Base-by-base conservation (phyloP, 2,329 filamentous ascomycete genomes). In the Sclerotinia sclerotiorum region DNA sequence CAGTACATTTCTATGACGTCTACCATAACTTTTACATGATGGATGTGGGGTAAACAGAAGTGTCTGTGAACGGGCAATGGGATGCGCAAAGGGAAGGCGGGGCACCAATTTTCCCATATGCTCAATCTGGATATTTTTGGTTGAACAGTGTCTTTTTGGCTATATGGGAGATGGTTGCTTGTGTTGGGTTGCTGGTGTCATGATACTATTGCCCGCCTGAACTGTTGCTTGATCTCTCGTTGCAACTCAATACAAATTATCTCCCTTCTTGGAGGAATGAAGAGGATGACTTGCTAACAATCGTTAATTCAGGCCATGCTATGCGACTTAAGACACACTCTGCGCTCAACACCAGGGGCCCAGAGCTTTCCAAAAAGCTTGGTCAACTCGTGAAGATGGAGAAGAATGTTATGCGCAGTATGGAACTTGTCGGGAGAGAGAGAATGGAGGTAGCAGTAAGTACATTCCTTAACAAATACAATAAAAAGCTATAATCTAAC, bases 311-410 rank as follows among this genome's bases (percentile, higher is more conserved):
- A 90, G 77, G 86, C 89, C 87, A 89, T 87, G 87, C 86, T 70
- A 87, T 94, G 79, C 90, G 91, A 75, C 86, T 88, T 77, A 90
- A 90, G 76, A 85, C 91, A 55, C 90, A 91, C 72, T 91, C 91
- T 74, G 89, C 90, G 75, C 93, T 93, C 73, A 62, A 62, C 7
- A 62, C 58, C 15, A 62, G 58, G 7, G 87, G 87, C 72, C 87
- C 76, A 62, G 95, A 99, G 77, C 89, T 99, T 69, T 91, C 95
- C 69, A 97, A 97, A 87, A 99, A 99, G 87, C 89, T 99, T 71
- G 93, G 94, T 52, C 92, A 97, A 83, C 87, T 99, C 65, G 95
- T 99, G 72, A 99, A 99, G 88, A 99, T 99, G 95, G 95, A 99
- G 84, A 99, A 99, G 89, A 98, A 99, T 79, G 92, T 97, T 68